Evolutionary conservation across 441 rosid species (phyloP), one percentile per base, ranked within the genome.

Genomic region (Erodium moschatum): DNA sequence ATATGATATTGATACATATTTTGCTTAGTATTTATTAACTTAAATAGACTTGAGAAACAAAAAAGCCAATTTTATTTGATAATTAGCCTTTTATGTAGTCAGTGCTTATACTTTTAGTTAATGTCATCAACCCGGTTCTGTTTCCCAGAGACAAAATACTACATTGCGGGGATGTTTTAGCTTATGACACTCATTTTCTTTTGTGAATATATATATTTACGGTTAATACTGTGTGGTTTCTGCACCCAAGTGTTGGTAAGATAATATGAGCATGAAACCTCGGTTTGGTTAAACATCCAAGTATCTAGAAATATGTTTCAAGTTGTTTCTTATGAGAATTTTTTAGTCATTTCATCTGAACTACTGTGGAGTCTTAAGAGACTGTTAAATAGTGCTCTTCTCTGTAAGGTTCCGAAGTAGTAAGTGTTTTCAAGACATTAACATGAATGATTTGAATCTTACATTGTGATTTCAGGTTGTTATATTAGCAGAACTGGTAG

Each of bases 401-500:
- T 24, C 27, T 24, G 27, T 24, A 24, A 24, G 27, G 27, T 2
- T 24, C 27, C 27, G 2, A 24, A 24, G 27, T 24, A 24, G n/a
- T n/a, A n/a, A n/a, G n/a, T n/a, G n/a, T n/a, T n/a, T n/a, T n/a
- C n/a, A n/a, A n/a, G n/a, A n/a, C n/a, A n/a, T n/a, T n/a, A n/a
- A 24, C 27, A 24, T 24, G 27, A 2, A 24, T 24, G 27, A 24
- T 24, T 24, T 24, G 1, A 24, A 24, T 24, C 27, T 24, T 24
- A 24, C 27, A 24, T 24, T 24, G 27, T 24, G 1, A 67, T 13
- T 70, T 54, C 81, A 92, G 97, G 79, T 80, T 68, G 90, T 95
- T 33, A 68, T 85, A 56, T 62, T 89, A 3, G 82, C 86, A 33
- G 96, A 92, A 73, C 71, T 88, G 75, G 46, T 78, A 69, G 81